Evolutionary conservation across 257 asterid genomes (phyloP), one percentile per base, ranked within the genome.

Genomic region (Verbascum thapsus): DNA sequence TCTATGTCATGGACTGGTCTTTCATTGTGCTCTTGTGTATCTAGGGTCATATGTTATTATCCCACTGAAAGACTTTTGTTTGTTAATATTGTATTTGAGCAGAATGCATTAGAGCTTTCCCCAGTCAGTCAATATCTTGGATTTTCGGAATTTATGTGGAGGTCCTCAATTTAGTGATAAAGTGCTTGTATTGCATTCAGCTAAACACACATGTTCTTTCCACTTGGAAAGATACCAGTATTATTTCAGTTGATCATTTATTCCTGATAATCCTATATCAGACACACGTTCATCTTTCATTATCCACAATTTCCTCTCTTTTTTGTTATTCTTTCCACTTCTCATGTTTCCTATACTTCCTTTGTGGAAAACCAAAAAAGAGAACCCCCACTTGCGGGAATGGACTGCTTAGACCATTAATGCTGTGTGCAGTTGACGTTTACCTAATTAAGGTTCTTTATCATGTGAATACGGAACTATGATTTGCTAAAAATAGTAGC

Each of bases 401-500:
- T n/a, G n/a, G n/a, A n/a, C n/a, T n/a, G n/a, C n/a, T n/a, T n/a
- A n/a, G n/a, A n/a, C n/a, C n/a, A n/a, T n/a, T n/a, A n/a, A n/a
- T n/a, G n/a, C n/a, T n/a, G n/a, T n/a, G n/a, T n/a, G n/a, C n/a
- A n/a, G n/a, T n/a, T n/a, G n/a, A n/a, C n/a, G n/a, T n/a, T n/a
- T n/a, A n/a, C n/a, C n/a, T n/a, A n/a, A n/a, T n/a, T n/a, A 41
- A 53, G 13, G n/a, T n/a, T 10, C 10, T 12, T 34, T 40, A 5
- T 41, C 20, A 19, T 43, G 57, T 52, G 62, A 30, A 52, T 38
- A 3, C 17, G 17, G 7, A 43, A 55, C 8, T 35, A 40, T 30
- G 35, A 54, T 22, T 61, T 72, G 70, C 40, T 67, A 9, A 74
- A n/a, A 55, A 38, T 61, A 70, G 64, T 23, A 19, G 57, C 34